Base-by-base conservation (phyloP, 805 yeast genomes). In the Starmerella stigmatis region DNA sequence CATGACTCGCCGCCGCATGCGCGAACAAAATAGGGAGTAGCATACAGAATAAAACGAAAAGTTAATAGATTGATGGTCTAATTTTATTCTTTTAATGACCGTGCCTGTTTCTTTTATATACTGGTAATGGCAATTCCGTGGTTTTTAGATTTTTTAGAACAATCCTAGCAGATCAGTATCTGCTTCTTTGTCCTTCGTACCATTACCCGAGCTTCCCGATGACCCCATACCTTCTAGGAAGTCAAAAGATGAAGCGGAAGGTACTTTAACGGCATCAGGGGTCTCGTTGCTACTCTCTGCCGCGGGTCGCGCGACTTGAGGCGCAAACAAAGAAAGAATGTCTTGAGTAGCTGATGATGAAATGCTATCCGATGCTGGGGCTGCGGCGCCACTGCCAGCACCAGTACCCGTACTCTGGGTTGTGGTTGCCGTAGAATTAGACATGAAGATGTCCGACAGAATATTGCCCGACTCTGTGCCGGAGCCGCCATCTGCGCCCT, bases 271-370 rank as follows among this genome's bases (percentile, higher is more conserved):
- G 6, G 16, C 21, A 20, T 22, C n/a, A 13, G 6, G n/a, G 15
- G 11, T 9, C 11, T 12, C 16, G 9, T 6, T 13, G 6, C 6
- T 25, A 33, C 20, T n/a, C 8, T 31, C 16, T 8, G 15, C 5
- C 4, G 12, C 16, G n/a, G 41, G 23, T 9, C 11, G 41, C 15
- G 41, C 41, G 22, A 26, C 44, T 5, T 27, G 48, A 16, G 52
- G 49, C 11, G 60, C 58, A 50, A 74, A 74, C 52, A 74, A 58
- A 26, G 68, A 66, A 60, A 74, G 59, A 40, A 74, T 74, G 52
- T 74, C 79, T 52, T 69, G 59, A 38, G 58, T 60, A 19, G 62
- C 50, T 4, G 54, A 55, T 10, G 59, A 46, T 2, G 59, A 43
- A 20, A 45, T 26, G 9, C 16, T 29, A 17, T 22, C 13, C 20